Percentiles rank a stretch among this genome's conserved stretches.
Conservation (phyloP, 2,329 filamentous ascomycete species). For the Daldinia eschscholtzii region DNA sequence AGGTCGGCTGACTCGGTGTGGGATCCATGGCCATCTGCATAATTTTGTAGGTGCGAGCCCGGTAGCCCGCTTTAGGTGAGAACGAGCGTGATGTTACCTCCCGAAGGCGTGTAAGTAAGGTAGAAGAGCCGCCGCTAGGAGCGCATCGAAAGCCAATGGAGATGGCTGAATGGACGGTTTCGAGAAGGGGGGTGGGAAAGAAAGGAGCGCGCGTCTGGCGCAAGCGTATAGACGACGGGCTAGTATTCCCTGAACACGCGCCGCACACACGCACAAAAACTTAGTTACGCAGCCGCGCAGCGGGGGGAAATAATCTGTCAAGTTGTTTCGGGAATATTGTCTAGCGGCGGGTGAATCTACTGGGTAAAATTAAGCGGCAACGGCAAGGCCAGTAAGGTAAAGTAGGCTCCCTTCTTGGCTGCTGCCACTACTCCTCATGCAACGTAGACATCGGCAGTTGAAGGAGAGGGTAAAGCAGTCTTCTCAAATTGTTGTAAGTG, state of each 20-base stretch:
- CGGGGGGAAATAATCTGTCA: conserved; percentile 24
- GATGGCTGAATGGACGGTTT: conserved; percentile 34
- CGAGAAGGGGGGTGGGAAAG: conserved; percentile 20
- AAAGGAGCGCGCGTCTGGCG: conserved; percentile 48
- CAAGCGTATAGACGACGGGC: conserved; percentile 33
- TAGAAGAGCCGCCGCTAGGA: conserved; percentile 38
- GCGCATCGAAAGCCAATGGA: conserved; percentile 44
- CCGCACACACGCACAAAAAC: conserved; percentile 23
- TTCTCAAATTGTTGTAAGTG: conserved; percentile 12
- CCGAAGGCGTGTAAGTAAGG: conserved; percentile 37
- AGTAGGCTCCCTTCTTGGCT: conserved; percentile 41
- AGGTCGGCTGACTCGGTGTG: conserved; percentile 34
- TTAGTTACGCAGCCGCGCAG: conserved; percentile 46
- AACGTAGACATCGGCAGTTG: conserved; percentile 45
- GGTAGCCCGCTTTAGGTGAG: conserved; percentile 32
- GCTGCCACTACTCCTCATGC: conserved; percentile 44
- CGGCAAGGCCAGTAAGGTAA: conserved; percentile 38
- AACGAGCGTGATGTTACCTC: conserved; percentile 37
- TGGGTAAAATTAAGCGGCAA: conserved; percentile 44
- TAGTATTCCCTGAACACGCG: conserved; percentile 39
- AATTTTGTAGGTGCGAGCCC: conserved; percentile 1
- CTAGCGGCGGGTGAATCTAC: conserved; percentile 8
- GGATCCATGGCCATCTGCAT: conserved; percentile 36
- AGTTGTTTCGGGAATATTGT: conserved; percentile 35
- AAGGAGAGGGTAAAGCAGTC: conserved; percentile 10